Evolutionary conservation across 768 basidiomycete species (phyloP).

Genomic region (Pleurotus cornucopiae): DNA sequence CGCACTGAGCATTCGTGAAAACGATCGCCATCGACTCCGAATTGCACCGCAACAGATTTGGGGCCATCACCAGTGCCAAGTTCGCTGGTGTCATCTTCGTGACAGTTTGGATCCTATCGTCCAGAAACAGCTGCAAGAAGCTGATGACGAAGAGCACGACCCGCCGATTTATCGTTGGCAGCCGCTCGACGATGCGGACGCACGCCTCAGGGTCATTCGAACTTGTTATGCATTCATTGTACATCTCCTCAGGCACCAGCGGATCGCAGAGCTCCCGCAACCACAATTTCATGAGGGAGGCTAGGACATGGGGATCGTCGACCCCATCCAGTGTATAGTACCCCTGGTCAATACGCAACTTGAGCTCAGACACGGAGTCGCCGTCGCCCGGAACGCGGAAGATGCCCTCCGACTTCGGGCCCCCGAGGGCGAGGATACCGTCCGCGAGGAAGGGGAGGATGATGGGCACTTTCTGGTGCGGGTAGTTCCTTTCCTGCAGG

Average conservation of each 20-base stretch:
- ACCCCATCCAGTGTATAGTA: slow-evolving; percentile 88
- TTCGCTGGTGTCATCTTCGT: slow-evolving; percentile 93
- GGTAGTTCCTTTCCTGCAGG: slow-evolving; percentile 83
- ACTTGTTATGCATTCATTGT: slow-evolving; percentile 81
- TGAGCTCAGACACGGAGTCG: slow-evolving; percentile 84
- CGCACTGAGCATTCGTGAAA: slow-evolving; percentile 89
- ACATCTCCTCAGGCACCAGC: slow-evolving; percentile 86
- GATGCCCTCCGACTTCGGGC: slow-evolving; percentile 82
- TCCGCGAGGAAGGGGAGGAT: slow-evolving; percentile 93
- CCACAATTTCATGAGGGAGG: slow-evolving; percentile 91
- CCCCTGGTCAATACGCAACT: slow-evolving; percentile 85
- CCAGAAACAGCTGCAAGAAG: slow-evolving; percentile 86
- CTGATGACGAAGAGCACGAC: slow-evolving; percentile 87
- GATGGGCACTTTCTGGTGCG: slow-evolving; percentile 81
- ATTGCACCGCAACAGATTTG: slow-evolving; percentile 81
- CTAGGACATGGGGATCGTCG: slow-evolving; percentile 87
- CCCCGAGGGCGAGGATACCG: slow-evolving; percentile 86
- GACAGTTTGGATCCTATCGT: slow-evolving; percentile 61
- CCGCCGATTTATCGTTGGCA: slow-evolving; percentile 83
- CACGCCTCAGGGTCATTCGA: slow-evolving; percentile 66
- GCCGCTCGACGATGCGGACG: slow-evolving; percentile 66
- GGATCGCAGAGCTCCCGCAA: slow-evolving; percentile 88
- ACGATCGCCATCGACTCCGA: slow-evolving; percentile 87
- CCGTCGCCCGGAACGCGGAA: slow-evolving; percentile 91
- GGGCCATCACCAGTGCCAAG: slow-evolving; percentile 88